Evolutionary conservation across 306 rosid species (phyloP).

Genomic region (Clitoria ternatea): DNA sequence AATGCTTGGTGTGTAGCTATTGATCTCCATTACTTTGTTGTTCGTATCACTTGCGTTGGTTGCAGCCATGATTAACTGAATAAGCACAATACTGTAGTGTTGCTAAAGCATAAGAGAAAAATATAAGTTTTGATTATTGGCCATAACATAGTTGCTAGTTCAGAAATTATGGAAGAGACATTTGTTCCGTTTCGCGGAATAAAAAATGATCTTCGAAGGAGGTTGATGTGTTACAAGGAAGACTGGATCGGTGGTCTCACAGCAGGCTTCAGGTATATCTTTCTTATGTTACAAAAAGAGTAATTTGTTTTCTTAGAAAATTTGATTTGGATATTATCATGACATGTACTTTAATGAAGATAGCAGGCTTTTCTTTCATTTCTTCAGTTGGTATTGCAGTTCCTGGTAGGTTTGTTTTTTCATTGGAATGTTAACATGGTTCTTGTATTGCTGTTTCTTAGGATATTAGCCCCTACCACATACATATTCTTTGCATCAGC

Average conservation of each 20-base stretch:
- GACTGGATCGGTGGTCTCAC: slow-evolving; percentile 67
- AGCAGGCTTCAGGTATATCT: slow-evolving; percentile 60
- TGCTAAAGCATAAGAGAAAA: slow-evolving; percentile 19
- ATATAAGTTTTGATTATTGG: not conserved
- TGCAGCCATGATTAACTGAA: not conserved
- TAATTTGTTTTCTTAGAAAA: not conserved
- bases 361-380: not conserved
- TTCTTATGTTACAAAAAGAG: not conserved
- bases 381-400: not conserved
- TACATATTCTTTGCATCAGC: slow-evolving; percentile 82
- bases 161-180: slow-evolving; percentile 57
- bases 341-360: not conserved
- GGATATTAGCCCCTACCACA: slow-evolving; percentile 81
- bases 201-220: slow-evolving; percentile 52
- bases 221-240: slow-evolving; percentile 65
- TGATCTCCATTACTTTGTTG: not conserved
- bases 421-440: slow-evolving; percentile 11
- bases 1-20: not conserved
- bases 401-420: slow-evolving; percentile 1
- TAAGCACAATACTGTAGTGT: not conserved
- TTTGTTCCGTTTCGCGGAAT: slow-evolving; percentile 73
- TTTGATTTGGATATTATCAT: not conserved
- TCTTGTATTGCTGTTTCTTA: slow-evolving; percentile 21
- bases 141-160: not conserved
- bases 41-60: not conserved